These are phyloP conservation scores for Coniochaeta sp. DNA, from an alignment of 2,329 filamentous ascomycete genomes.

Conservation along the genomic window DNA sequence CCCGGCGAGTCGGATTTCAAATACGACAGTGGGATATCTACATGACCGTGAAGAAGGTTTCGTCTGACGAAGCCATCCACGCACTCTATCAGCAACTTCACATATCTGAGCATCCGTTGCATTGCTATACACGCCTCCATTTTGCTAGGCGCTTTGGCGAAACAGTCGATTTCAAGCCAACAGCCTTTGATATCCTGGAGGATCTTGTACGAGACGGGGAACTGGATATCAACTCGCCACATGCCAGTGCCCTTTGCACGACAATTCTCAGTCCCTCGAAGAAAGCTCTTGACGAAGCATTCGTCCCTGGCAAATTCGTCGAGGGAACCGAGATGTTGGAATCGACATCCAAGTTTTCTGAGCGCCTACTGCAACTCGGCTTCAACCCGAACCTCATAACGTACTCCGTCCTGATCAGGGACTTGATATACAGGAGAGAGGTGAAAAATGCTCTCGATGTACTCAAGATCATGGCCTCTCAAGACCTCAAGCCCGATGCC, in stretches of 20 bases:
- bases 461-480: slow-evolving; percentile 52
- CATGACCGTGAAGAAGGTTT: slow-evolving; percentile 5
- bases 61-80: slow-evolving; percentile 13
- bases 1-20: slow-evolving; percentile 13
- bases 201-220: slow-evolving; percentile 22
- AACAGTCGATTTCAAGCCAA: slow-evolving; percentile 27
- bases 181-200: slow-evolving; percentile 36
- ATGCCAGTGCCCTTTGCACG: slow-evolving; percentile 49
- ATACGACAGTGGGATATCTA: slow-evolving; percentile 30
- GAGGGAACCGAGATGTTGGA: slow-evolving; percentile 30
- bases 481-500: slow-evolving; percentile 54
- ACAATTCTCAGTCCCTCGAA: slow-evolving; percentile 40
- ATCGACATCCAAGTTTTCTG: slow-evolving; percentile 46
- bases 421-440: slow-evolving; percentile 60
- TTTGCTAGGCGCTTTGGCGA: slow-evolving; percentile 39
- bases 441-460: slow-evolving; percentile 57
- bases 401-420: slow-evolving; percentile 63
- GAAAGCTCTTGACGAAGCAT: background rate
- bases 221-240: slow-evolving; percentile 37
- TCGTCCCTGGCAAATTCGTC: slow-evolving; percentile 16
- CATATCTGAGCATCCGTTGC: slow-evolving; percentile 21
- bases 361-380: slow-evolving; percentile 51
- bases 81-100: slow-evolving; percentile 28
- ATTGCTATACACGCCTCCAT: slow-evolving; percentile 37
- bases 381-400: slow-evolving; percentile 54